These are phyloP conservation scores for Calendula officinalis DNA, from an alignment of 129 eudicot genomes.

Conservation along the genomic window DNA sequence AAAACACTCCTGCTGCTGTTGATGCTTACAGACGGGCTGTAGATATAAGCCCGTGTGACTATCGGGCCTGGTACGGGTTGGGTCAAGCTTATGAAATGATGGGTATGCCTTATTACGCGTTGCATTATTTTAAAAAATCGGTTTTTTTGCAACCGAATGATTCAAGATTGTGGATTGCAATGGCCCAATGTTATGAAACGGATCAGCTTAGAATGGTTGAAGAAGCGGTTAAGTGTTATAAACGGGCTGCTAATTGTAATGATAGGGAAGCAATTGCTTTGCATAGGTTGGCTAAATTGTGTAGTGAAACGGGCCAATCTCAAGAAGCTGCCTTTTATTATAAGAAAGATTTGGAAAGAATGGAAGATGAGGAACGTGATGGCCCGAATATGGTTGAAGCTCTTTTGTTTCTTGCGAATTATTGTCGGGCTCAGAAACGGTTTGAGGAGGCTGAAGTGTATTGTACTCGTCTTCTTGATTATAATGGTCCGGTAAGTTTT, in stretches of 20 bases:
- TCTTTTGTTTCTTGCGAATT: slow-evolving; percentile 56
- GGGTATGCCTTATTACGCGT: slow-evolving; percentile 48
- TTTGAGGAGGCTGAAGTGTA: slow-evolving; percentile 80
- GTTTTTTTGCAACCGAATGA: slow-evolving; percentile 79
- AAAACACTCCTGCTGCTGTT: slow-evolving; percentile 72
- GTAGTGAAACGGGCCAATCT: slow-evolving; percentile 53
- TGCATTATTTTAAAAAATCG: slow-evolving; percentile 76
- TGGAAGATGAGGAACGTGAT: slow-evolving; percentile 86
- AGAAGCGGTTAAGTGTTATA: slow-evolving; percentile 72
- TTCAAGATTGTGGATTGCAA: slow-evolving; percentile 35
- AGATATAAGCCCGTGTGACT: slow-evolving; percentile 36
- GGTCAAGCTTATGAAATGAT: slow-evolving; percentile 78
- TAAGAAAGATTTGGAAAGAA: slow-evolving; percentile 77
- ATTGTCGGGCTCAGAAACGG: slow-evolving; percentile 52
- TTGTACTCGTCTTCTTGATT: slow-evolving; percentile 83
- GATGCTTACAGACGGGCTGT: slow-evolving; percentile 89
- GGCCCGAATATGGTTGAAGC: slow-evolving; percentile 86
- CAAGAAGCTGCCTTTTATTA: slow-evolving; percentile 82
- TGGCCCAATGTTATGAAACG: slow-evolving; percentile 89
- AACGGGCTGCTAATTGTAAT: slow-evolving; percentile 70
- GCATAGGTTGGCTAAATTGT: slow-evolving; percentile 67
- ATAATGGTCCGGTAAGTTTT: slow-evolving; percentile 77
- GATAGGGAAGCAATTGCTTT: slow-evolving; percentile 91
- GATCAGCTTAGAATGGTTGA: slow-evolving; percentile 36
- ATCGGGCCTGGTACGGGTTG: slow-evolving; percentile 83